Base-by-base conservation (phyloP, 192 early-diverging fungal genomes). In the Thoreauomyces humboldtii region DNA sequence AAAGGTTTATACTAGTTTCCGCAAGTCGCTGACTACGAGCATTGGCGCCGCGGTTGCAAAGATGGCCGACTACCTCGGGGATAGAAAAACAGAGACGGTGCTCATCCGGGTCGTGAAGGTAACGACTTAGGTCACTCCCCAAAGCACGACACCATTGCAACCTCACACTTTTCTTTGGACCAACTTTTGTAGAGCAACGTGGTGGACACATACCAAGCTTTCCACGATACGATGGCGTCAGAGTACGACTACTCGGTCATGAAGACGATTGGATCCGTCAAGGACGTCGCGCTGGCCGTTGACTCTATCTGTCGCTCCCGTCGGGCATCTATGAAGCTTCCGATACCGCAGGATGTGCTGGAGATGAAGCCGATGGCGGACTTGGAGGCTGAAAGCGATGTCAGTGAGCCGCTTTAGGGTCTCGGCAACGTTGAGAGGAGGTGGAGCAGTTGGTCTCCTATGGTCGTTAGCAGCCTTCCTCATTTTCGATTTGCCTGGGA, bases 31-130 rank as follows among this genome's bases (percentile, higher is more conserved):
- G 14, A 60, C 71, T 36, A 70, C 72, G 7, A 61, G 78, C 52
- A 65, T 92, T 24, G 74, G 64, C 17, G 76, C 71, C 45, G 76
- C 85, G 14, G 77, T 83, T 9, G 43, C 53, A 2, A 87, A 87
- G 48, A 66, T 93, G 59, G 73, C 81, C 7, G 83, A 84, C 52
- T 91, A 91, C 72, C 34, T 93, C 15, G 86, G 88, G 21, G 91
- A 93, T 67, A 59, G 65, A 29, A 88, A 86, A 60, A 93, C 89
- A n/a, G 89, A 91, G 70, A 71, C 68, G 24, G 84, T 91, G 7
- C 75, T 93, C 35, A 75, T 91, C 33, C 72, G 78, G 7, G 86
- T 89, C 24, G 87, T 91, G 34, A 83, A 81, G 73, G 90, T 87
- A 77, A 52, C 47, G 22, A 24, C 25, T n/a, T n/a, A n/a, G n/a